These are phyloP conservation scores for Trichoderma cornu-damae DNA, from an alignment of 2,329 filamentous ascomycete genomes.

Conservation along the genomic window DNA sequence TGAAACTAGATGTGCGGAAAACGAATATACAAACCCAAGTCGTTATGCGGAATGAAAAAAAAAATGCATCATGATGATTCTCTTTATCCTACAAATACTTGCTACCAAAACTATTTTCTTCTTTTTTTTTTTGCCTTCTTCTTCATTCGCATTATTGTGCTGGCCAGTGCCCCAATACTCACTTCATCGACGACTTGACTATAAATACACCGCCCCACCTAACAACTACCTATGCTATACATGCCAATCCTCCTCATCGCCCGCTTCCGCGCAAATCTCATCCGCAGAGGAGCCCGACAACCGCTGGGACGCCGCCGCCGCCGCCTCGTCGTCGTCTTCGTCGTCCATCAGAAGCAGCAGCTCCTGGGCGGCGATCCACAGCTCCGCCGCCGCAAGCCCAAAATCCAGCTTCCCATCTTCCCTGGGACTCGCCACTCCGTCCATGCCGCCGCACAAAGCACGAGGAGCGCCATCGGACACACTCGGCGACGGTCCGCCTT, in stretches of 20 bases:
- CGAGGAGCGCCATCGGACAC: not conserved
- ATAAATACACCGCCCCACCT: no score
- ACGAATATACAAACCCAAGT: no score
- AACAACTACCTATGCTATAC: not conserved
- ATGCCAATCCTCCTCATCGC: not conserved
- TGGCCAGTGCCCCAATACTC: not conserved
- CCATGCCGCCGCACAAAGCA: not conserved
- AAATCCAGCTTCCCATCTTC: constrained; percentile 14
- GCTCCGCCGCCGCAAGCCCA: constrained; percentile 24
- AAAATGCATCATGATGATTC: no score
- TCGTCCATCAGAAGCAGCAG: constrained; percentile 26
- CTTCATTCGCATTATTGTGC: no score
- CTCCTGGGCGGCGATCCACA: constrained; percentile 33
- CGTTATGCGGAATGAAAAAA: no score
- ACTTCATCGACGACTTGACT: not conserved
- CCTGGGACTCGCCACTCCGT: constrained; percentile 2
- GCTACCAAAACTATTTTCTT: not conserved
- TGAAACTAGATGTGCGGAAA: no score
- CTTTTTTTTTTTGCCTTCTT: no score
- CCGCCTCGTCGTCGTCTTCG: no score
- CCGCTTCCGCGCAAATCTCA: not conserved
- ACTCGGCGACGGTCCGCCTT: not conserved
- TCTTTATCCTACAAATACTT: not conserved
- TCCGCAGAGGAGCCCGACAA: not conserved
- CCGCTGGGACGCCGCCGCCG: not conserved